Base-by-base conservation (phyloP, 352 stramenopile genomes). In the Phytophthora litchii region DNA sequence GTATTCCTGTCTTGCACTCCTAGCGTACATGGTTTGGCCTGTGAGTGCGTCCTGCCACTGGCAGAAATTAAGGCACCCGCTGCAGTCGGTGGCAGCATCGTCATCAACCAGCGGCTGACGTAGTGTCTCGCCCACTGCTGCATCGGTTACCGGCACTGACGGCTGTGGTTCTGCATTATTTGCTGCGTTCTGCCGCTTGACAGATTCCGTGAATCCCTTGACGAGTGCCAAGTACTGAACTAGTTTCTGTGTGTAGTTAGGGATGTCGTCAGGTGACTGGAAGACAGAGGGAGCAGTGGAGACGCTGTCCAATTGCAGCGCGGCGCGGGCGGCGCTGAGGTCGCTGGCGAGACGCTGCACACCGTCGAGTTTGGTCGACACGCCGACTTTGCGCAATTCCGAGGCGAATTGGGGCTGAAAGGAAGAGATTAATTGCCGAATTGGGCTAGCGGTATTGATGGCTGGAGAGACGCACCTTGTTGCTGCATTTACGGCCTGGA, bases 41-140 rank as follows among this genome's bases (percentile, higher is more conserved):
- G 76, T 71, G 38, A 87, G 66, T 41, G 77, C 65, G 41, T 88
- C 79, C 14, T 70, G 64, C 81, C 78, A 91, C 31, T 66, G 67
- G 54, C 77, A 89, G 46, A 81, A 89, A 41, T 49, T 70, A 25
- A 91, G 56, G 31, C 72, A 79, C n/a, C 63, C 43, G 19, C 63
- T 80, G 20, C 64, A 61, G 7, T 66, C 51, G 12, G n/a, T 54
- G n/a, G 43, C n/a, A 10, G 36, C n/a, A 41, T 11, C 21, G 13
- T 9, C 23, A 10, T 80, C 64, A 12, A 88, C 73, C 6, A 86
- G 64, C 16, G 78, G 78, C 42, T 88, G 74, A 4, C 51, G 60
- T 3, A 86, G 34, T 27, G 63, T 20, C 1, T 25, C 16, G 6
- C 35, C 36, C 6, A 31, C 38, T 3, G 36, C 44, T 1, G 60